Conservation (phyloP, 257 asterid species). For the Solanum microdontum region DNA sequence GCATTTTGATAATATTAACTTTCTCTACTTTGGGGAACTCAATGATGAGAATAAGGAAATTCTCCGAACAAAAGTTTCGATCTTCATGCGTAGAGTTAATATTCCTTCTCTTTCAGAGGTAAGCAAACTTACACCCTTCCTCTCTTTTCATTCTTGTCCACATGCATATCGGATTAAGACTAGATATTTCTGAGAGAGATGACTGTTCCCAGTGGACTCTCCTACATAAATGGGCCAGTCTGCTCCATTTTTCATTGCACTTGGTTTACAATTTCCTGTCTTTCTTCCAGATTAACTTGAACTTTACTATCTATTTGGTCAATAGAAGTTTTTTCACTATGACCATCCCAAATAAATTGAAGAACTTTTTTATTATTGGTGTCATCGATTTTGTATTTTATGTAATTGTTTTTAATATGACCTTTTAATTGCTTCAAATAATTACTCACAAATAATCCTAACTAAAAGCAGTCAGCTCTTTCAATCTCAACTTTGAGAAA, state of each 20-base stretch:
- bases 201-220: not conserved
- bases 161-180: not conserved
- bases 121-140: not conserved
- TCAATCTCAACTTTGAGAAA: not conserved
- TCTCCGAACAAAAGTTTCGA: conserved; percentile 32
- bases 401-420: not conserved
- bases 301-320: not conserved
- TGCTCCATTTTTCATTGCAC: not conserved
- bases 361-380: not conserved
- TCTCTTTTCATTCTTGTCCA: not conserved
- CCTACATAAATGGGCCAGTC: not conserved
- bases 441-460: not conserved
- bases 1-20: conserved; percentile 46
- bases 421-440: not conserved
- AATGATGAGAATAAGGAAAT: conserved; percentile 36
- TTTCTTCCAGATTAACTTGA: not conserved
- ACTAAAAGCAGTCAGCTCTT: not conserved
- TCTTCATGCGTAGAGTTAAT: conserved; percentile 41
- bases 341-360: not conserved
- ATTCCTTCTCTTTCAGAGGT: conserved; percentile 76
- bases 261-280: not conserved
- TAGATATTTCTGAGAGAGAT: not conserved
- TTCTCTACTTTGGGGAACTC: conserved; percentile 54
- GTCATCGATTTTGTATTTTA: not conserved
- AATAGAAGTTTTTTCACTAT: not conserved